These are phyloP conservation scores for Hyaloscypha finlandica DNA, from an alignment of 495 filamentous ascomycete species.

Conservation along the genomic window DNA sequence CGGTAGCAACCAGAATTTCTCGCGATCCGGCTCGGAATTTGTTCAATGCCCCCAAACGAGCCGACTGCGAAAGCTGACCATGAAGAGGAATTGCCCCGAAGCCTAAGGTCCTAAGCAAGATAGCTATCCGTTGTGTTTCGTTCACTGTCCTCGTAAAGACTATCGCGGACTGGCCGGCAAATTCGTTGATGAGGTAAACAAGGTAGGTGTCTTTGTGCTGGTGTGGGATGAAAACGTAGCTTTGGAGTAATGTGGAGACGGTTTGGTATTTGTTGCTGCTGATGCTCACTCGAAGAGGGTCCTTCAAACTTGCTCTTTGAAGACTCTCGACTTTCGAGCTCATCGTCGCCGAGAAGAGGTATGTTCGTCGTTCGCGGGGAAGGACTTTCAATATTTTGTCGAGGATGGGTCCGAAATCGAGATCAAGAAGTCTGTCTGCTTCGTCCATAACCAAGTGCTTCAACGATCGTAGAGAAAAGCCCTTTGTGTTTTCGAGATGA, in stretches of 20 bases:
- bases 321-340: slow-evolving; percentile 88
- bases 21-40: slow-evolving; percentile 79
- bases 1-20: slow-evolving; percentile 91
- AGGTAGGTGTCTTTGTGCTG: slow-evolving; percentile 92
- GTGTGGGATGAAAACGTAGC: slow-evolving; percentile 82
- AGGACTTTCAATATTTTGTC: slow-evolving; percentile 93
- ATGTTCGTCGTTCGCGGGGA: slow-evolving; percentile 77
- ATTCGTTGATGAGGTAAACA: slow-evolving; percentile 81
- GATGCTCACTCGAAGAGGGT: slow-evolving; percentile 76
- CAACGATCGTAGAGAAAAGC: slow-evolving; percentile 76
- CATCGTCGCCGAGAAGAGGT: slow-evolving; percentile 94
- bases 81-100: slow-evolving; percentile 89
- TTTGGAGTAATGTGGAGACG: slow-evolving; percentile 79
- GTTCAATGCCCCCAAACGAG: slow-evolving; percentile 79
- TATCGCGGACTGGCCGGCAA: slow-evolving; percentile 78
- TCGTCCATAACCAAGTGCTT: slow-evolving; percentile 95
- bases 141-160: slow-evolving; percentile 93
- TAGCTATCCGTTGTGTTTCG: slow-evolving; percentile 81
- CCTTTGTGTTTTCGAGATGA: slow-evolving; percentile 95
- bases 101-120: slow-evolving; percentile 77
- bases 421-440: slow-evolving; percentile 87
- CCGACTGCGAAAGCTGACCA: slow-evolving; percentile 82
- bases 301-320: slow-evolving; percentile 81
- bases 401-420: slow-evolving; percentile 90
- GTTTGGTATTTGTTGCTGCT: slow-evolving; percentile 81